A percentile compares a stretch with the other conserved stretches of the same genome.
Conservation (phyloP, 345 rosid species). For the Hibiscus trionum region DNA sequence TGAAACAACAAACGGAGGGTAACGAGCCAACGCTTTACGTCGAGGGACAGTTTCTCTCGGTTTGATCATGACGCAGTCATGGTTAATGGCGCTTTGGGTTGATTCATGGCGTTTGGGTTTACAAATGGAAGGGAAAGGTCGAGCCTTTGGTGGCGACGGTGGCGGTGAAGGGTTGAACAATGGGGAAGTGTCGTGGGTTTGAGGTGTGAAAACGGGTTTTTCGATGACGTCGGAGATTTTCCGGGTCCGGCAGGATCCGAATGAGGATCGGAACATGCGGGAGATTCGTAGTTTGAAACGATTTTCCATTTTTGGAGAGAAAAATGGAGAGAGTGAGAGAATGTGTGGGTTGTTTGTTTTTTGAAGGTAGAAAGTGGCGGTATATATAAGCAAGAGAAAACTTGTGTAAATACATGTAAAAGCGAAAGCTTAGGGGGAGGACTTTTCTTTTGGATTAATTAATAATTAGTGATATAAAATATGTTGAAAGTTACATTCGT, state of each 20-base stretch:
- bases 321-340: background rate
- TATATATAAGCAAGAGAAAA: background rate
- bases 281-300: slow-evolving; percentile 52
- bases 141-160: slow-evolving; percentile 15
- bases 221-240: slow-evolving; percentile 57
- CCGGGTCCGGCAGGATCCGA: slow-evolving; percentile 52
- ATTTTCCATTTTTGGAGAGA: slow-evolving; percentile 40
- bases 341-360: background rate
- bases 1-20: slow-evolving; percentile 19
- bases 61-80: slow-evolving; percentile 22
- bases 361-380: background rate
- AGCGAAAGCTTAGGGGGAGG: background rate
- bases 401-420: too few species aligned
- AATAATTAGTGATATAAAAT: background rate
- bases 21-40: slow-evolving; percentile 3
- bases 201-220: slow-evolving; percentile 26
- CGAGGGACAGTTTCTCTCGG: slow-evolving; percentile 19
- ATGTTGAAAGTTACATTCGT: background rate
- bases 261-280: slow-evolving; percentile 54
- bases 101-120: slow-evolving; percentile 28
- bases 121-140: slow-evolving; percentile 39
- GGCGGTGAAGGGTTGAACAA: slow-evolving; percentile 7
- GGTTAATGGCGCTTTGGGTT: slow-evolving; percentile 11
- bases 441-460: background rate
- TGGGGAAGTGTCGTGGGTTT: slow-evolving; percentile 8